phyloP scores from a whole-genome alignment of 345 rosid genomes.

The Anastatica hierochuntica region DNA sequence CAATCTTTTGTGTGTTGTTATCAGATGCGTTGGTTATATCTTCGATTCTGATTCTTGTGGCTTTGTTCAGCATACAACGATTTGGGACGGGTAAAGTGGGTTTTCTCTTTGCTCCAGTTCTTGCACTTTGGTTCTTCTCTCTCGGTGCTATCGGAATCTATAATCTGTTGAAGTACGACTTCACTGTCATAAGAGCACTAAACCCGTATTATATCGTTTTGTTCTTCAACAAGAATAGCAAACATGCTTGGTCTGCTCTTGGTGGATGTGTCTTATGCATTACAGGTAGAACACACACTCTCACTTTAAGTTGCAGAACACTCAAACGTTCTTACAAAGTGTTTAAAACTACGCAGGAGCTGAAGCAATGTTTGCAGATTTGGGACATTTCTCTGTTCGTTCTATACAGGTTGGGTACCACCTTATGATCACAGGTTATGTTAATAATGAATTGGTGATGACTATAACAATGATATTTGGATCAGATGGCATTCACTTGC shows the following conservation, averaged over 20 bases:
- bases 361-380: constrained; percentile 98
- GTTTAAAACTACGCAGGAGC: constrained; percentile 49
- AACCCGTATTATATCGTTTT: constrained; percentile 72
- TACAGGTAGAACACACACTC: constrained; percentile 42
- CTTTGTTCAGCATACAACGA: constrained; percentile 74
- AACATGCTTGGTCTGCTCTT: constrained; percentile 79
- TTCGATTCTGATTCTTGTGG: constrained; percentile 57
- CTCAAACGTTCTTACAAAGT: background rate
- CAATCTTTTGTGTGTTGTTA: constrained; percentile 5
- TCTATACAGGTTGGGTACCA: constrained; percentile 60
- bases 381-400: constrained; percentile 87
- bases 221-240: constrained; percentile 75
- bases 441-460: background rate
- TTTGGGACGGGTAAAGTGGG: constrained; percentile 93
- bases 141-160: constrained; percentile 77
- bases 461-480: background rate
- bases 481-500: constrained; percentile 68
- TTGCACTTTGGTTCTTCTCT: constrained; percentile 85
- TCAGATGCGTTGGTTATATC: constrained; percentile 67
- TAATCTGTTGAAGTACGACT: constrained; percentile 53
- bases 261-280: constrained; percentile 96
- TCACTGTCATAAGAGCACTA: constrained; percentile 62
- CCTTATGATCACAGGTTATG: background rate
- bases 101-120: constrained; percentile 76
- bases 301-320: background rate